Conservation (phyloP, 2,329 filamentous ascomycete species). For the Ilyonectria robusta region DNA sequence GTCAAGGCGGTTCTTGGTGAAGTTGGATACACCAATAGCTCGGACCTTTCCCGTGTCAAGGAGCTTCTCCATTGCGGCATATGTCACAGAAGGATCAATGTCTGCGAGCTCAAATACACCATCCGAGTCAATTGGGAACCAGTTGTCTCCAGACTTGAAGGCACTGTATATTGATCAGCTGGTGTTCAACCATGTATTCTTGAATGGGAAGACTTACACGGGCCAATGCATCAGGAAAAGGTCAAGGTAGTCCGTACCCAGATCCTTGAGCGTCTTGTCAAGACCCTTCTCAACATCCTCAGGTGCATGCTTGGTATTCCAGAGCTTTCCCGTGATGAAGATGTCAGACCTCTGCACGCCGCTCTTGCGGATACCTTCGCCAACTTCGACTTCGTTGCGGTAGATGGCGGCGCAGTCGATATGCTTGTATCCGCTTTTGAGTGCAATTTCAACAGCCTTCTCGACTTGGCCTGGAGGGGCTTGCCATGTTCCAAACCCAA, state of each 20-base stretch:
- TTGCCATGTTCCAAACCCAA: slow-evolving; percentile 84
- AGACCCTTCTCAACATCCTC: slow-evolving; percentile 63
- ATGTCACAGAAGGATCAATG: slow-evolving; percentile 59
- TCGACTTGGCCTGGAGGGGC: slow-evolving; percentile 58
- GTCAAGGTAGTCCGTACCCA: slow-evolving; percentile 66
- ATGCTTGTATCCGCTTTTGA: slow-evolving; percentile 58
- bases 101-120: slow-evolving; percentile 76
- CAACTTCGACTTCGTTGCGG: slow-evolving; percentile 59
- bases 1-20: slow-evolving; percentile 58
- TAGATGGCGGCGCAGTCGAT: slow-evolving; percentile 63
- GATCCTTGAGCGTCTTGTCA: slow-evolving; percentile 61
- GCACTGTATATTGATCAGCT: slow-evolving; percentile 51
- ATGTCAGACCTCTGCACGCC: slow-evolving; percentile 57
- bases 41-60: slow-evolving; percentile 55
- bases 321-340: slow-evolving; percentile 73
- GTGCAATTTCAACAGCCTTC: slow-evolving; percentile 56
- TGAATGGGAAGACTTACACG: slow-evolving; percentile 9
- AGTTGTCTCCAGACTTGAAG: slow-evolving; percentile 66
- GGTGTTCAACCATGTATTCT: neutral
- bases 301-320: slow-evolving; percentile 68
- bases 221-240: slow-evolving; percentile 36
- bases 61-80: slow-evolving; percentile 57
- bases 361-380: slow-evolving; percentile 56
- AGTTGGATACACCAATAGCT: slow-evolving; percentile 67
- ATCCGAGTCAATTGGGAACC: slow-evolving; percentile 63